Base-by-base conservation (phyloP, 2,329 filamentous ascomycete species). In the Dryadomyces quercivorus region DNA sequence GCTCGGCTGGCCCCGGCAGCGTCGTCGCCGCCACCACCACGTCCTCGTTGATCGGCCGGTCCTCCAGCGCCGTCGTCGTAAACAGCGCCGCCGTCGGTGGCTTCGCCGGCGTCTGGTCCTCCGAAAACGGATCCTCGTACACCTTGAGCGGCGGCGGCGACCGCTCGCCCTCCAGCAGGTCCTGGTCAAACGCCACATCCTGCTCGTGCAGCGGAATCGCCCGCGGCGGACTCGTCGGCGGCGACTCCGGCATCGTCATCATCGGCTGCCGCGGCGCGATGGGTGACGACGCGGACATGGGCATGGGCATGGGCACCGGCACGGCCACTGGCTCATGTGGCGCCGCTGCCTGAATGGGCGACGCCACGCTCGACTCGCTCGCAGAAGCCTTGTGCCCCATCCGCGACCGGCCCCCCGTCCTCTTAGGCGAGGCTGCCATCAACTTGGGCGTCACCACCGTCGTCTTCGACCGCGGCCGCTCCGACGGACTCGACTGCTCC, bases 111-210 rank as follows among this genome's bases (percentile, higher is more conserved):
- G 69, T 61, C 49, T 76, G 69, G 21, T 76, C 71, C 31, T 72
- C 71, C 7, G 72, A 75, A 56, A 81, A 77, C 1, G 81, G 81
- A 58, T 85, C 81, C 61, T 84, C 81, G 57, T 82, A 84, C 0
- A 84, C 80, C 60, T 80, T 72, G 15, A 82, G 62, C 2, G 69
- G 61, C 47, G 67, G 69, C 3, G 68, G 65, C 3, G 69, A 66
- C 0, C 68, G 66, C 45, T 60, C 56, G 1, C 48, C 31, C 7
- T 44, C 31, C 50, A 57, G 21, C 4, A 53, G 36, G 20, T 48
- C 36, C 12, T 40, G 13, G 56, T 52, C 55, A 21, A 55, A 48
- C 6, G 26, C 50, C 15, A 80, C 67, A 34, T 79, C 76, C 59
- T 81, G 78, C 56, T 77, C 66, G 57, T 68, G 74, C 0, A 69